A percentile compares a stretch with the other conserved stretches of the same genome.
phyloP scores from a whole-genome alignment of 768 basidiomycete genomes.

The Suillus americanus region DNA sequence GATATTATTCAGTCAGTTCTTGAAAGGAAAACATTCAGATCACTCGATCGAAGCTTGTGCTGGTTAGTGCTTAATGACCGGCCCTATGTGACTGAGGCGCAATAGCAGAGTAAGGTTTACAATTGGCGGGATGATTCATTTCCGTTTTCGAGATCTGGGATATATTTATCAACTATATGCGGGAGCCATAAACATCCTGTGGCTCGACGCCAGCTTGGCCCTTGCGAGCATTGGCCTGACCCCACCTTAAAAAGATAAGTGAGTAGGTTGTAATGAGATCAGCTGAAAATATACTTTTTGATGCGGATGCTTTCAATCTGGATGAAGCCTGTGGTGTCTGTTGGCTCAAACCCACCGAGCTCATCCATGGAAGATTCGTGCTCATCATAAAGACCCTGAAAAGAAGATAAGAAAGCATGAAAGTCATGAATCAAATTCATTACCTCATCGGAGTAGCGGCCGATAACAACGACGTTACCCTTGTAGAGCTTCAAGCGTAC shows the following conservation, averaged over 20 bases:
- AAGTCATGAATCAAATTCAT: slow-evolving; percentile 16
- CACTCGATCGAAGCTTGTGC: background rate
- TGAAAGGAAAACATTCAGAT: background rate
- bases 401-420: slow-evolving; percentile 2
- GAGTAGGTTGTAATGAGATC: slow-evolving; percentile 1
- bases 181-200: slow-evolving; percentile 35
- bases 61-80: background rate
- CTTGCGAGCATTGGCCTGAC: slow-evolving; percentile 77
- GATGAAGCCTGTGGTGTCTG: slow-evolving; percentile 83
- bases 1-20: background rate
- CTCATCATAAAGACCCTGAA: slow-evolving; percentile 90
- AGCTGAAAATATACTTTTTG: slow-evolving; percentile 71
- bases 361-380: slow-evolving; percentile 98
- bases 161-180: background rate
- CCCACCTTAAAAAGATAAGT: slow-evolving; percentile 57
- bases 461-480: slow-evolving; percentile 94
- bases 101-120: background rate
- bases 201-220: slow-evolving; percentile 78
- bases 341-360: slow-evolving; percentile 96
- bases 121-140: background rate
- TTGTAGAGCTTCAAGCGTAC: slow-evolving; percentile 93
- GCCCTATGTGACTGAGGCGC: background rate
- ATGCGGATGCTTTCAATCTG: slow-evolving; percentile 97
- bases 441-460: slow-evolving; percentile 85
- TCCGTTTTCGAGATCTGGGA: background rate